Evolutionary conservation across 495 filamentous ascomycete genomes (phyloP).

Genomic region (Alectoria sarmentosa): DNA sequence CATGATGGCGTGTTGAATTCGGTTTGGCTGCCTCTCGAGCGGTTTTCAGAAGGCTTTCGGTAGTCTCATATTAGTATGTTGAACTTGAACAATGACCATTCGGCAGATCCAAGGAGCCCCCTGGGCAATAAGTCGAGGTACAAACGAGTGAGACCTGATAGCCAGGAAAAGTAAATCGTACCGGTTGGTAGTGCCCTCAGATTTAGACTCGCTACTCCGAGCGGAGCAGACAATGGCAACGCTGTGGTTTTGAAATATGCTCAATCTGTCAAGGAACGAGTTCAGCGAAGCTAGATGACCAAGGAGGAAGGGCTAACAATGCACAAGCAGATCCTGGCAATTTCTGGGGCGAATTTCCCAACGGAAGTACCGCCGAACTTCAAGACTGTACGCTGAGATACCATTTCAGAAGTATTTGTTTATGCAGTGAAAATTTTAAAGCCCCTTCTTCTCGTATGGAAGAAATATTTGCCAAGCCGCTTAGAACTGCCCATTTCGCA

Average conservation of each 20-base stretch:
- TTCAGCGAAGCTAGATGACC: neutral
- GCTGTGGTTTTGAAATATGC: conserved; percentile 35
- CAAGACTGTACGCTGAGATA: conserved; percentile 55
- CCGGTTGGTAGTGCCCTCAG: conserved; percentile 90
- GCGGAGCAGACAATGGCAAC: conserved; percentile 92
- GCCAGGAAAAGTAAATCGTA: conserved; percentile 28
- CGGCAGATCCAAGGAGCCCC: neutral
- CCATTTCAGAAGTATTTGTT: neutral
- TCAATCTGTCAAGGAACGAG: neutral
- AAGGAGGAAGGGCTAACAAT: conserved; percentile 1
- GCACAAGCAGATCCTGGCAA: conserved; percentile 44
- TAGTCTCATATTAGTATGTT: neutral
- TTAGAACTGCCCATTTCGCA: neutral
- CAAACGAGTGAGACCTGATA: neutral
- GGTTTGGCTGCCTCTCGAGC: conserved; percentile 20
- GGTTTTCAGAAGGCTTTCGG: conserved; percentile 19
- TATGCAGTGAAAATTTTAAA: neutral
- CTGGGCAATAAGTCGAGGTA: neutral
- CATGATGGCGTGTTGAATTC: conserved; percentile 6
- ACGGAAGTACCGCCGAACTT: conserved; percentile 75
- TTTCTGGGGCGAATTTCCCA: conserved; percentile 60
- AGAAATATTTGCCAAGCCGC: conserved; percentile 1
- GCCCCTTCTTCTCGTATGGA: too few species aligned
- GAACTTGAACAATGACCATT: neutral
- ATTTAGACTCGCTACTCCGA: conserved; percentile 81